Evolutionary conservation across 2,329 filamentous ascomycete genomes (phyloP).

Genomic region (Phyllachora maydis): DNA sequence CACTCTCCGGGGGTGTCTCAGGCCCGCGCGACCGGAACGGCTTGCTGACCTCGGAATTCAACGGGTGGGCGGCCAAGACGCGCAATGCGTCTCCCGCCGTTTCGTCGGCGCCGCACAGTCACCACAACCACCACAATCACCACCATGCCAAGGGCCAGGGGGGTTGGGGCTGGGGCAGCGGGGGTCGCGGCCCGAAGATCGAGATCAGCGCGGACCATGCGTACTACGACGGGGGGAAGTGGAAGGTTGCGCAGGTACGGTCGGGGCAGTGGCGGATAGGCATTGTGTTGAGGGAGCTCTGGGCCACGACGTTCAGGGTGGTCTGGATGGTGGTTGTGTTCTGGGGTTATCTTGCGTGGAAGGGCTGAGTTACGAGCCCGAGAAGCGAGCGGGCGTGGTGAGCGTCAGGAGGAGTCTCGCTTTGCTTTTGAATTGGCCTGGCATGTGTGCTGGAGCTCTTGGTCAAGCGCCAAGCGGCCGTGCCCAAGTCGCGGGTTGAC

Average conservation of each 20-base stretch:
- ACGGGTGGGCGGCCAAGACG: slow-evolving; percentile 4
- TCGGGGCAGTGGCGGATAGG: too few relatives aligned
- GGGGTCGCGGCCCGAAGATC: slow-evolving; percentile 25
- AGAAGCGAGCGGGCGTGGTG: too few relatives aligned
- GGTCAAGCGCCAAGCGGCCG: too few relatives aligned
- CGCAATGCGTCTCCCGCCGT: slow-evolving; percentile 9
- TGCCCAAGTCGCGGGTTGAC: too few relatives aligned
- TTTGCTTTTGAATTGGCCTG: too few relatives aligned
- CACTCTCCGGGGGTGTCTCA: slow-evolving; percentile 8
- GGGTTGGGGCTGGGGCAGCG: slow-evolving; percentile 23
- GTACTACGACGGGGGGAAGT: slow-evolving; percentile 21
- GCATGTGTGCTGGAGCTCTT: too few relatives aligned
- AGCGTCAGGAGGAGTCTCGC: too few relatives aligned
- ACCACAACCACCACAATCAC: too few relatives aligned
- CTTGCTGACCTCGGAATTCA: slow-evolving; percentile 5
- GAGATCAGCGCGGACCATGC: slow-evolving; percentile 23
- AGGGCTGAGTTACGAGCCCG: too few relatives aligned
- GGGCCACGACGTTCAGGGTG: slow-evolving; percentile 38
- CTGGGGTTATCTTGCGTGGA: slow-evolving; percentile 47
- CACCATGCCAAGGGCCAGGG: too few relatives aligned
- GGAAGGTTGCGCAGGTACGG: slow-evolving; percentile 13
- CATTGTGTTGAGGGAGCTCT: slow-evolving; percentile 37
- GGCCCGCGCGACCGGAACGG: slow-evolving; percentile 8
- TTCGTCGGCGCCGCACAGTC: too few relatives aligned
- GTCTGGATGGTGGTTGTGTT: slow-evolving; percentile 39